phyloP scores from a whole-genome alignment of 306 rosid genomes.

The Canavalia ensiformis region DNA sequence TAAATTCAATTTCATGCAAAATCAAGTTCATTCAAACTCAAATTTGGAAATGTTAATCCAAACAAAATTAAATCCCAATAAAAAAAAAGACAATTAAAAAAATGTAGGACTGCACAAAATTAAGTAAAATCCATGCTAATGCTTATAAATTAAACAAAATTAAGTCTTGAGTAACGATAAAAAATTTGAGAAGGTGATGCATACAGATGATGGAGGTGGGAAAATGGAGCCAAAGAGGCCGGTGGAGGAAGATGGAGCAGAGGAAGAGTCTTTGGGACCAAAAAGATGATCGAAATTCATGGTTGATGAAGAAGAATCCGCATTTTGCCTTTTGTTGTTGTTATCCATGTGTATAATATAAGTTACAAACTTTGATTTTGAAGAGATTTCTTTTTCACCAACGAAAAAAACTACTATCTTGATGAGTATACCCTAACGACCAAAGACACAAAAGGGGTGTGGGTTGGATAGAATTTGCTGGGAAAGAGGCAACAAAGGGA shows the following conservation, averaged over 20 bases:
- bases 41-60: too few species aligned
- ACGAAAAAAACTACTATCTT: slow-evolving; percentile 56
- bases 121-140: neutral
- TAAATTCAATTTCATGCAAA: too few species aligned
- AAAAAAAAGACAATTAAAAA: neutral
- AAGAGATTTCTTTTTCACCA: slow-evolving; percentile 34
- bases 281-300: slow-evolving; percentile 74
- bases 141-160: too few species aligned
- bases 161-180: neutral
- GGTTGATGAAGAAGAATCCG: slow-evolving; percentile 59
- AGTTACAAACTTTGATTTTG: neutral
- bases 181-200: slow-evolving; percentile 16
- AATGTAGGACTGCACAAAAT: neutral
- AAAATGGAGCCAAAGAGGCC: slow-evolving; percentile 74
- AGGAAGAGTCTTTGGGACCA: slow-evolving; percentile 66
- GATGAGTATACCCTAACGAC: slow-evolving; percentile 53
- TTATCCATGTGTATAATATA: slow-evolving; percentile 37
- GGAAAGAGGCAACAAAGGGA: slow-evolving; percentile 39
- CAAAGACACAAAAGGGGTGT: slow-evolving; percentile 38
- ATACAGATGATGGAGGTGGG: slow-evolving; percentile 74
- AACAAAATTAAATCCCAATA: too few species aligned
- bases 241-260: slow-evolving; percentile 61
- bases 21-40: too few species aligned
- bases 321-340: slow-evolving; percentile 57
- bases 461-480: slow-evolving; percentile 56